These are phyloP conservation scores for Cicer yamashitae DNA, from an alignment of 306 rosid species.

Conservation along the genomic window DNA sequence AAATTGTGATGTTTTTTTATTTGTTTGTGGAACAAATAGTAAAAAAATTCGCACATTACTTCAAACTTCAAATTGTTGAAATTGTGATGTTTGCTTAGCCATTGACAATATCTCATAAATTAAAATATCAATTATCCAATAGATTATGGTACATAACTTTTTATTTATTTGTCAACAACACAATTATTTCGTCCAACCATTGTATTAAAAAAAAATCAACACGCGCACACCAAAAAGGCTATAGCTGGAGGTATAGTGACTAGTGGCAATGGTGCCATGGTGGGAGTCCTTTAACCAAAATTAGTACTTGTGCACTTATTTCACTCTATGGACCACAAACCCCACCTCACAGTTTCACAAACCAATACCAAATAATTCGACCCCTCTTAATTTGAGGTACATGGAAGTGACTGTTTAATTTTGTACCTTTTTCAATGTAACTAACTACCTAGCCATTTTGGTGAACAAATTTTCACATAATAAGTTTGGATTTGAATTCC, in stretches of 20 bases:
- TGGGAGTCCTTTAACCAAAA: conserved; percentile 49
- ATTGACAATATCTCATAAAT: background rate
- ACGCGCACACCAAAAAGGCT: conserved; percentile 48
- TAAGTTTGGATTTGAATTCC: no score
- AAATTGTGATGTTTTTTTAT: no score
- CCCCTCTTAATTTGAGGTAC: conserved; percentile 35
- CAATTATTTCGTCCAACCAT: conserved; percentile 51
- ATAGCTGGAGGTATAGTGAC: conserved; percentile 26
- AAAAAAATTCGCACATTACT: no score
- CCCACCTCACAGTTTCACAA: conserved; percentile 23
- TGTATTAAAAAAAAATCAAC: conserved; percentile 39
- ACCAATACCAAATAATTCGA: conserved; percentile 15
- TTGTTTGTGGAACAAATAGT: no score
- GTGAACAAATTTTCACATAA: background rate
- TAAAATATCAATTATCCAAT: background rate
- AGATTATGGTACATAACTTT: background rate
- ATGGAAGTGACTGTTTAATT: conserved; percentile 13
- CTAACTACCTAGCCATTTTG: conserved; percentile 29
- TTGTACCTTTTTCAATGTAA: conserved; percentile 18
- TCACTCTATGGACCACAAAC: conserved; percentile 51
- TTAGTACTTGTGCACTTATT: conserved; percentile 48
- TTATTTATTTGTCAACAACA: conserved; percentile 38
- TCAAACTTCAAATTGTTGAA: no score
- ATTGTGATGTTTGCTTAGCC: background rate
- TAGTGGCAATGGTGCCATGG: conserved; percentile 34